A percentile compares a stretch with the other conserved stretches of the same genome.
phyloP scores from a whole-genome alignment of 208 protist species.

The Wallacemonas sp. region DNA sequence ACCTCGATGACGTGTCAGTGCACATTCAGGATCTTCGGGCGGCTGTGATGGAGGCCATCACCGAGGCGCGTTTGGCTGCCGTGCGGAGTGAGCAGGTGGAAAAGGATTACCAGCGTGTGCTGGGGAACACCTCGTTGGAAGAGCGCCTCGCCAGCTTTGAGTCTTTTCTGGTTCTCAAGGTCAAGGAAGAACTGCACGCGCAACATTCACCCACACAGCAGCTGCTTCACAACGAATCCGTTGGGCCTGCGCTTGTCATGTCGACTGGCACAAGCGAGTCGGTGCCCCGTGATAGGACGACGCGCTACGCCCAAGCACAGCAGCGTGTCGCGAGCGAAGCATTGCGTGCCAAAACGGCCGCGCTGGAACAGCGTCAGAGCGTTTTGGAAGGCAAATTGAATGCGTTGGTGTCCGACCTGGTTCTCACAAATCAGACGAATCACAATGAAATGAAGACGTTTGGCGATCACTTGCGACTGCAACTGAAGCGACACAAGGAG shows the following conservation, averaged over 20 bases:
- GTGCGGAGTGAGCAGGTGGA: slow-evolving; percentile 1
- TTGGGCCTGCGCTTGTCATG: neutral
- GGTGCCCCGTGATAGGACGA: neutral
- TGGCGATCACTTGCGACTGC: neutral
- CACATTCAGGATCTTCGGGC: slow-evolving; percentile 10
- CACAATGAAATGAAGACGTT: slow-evolving; percentile 30
- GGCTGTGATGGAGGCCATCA: slow-evolving; percentile 15
- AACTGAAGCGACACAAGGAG: slow-evolving; percentile 7
- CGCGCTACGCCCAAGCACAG: neutral
- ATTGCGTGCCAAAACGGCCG: slow-evolving; percentile 18
- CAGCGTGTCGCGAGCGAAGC: slow-evolving; percentile 18
- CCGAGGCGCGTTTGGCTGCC: slow-evolving; percentile 8
- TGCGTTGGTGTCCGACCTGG: slow-evolving; percentile 38
- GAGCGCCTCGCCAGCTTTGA: slow-evolving; percentile 35
- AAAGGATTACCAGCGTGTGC: neutral
- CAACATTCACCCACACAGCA: too few species aligned
- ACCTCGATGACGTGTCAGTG: neutral
- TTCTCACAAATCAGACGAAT: slow-evolving; percentile 14
- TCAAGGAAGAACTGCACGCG: slow-evolving; percentile 21
- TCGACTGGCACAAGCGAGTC: neutral
- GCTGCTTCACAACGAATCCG: neutral
- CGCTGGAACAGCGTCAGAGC: slow-evolving; percentile 26
- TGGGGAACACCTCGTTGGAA: slow-evolving; percentile 10
- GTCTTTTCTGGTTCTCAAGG: slow-evolving; percentile 39
- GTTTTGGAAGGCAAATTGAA: slow-evolving; percentile 43